Percentiles rank a stretch among this genome's conserved stretches.
Conservation (phyloP, 352 stramenopile species). For the Globisporangium acanthophoron region DNA sequence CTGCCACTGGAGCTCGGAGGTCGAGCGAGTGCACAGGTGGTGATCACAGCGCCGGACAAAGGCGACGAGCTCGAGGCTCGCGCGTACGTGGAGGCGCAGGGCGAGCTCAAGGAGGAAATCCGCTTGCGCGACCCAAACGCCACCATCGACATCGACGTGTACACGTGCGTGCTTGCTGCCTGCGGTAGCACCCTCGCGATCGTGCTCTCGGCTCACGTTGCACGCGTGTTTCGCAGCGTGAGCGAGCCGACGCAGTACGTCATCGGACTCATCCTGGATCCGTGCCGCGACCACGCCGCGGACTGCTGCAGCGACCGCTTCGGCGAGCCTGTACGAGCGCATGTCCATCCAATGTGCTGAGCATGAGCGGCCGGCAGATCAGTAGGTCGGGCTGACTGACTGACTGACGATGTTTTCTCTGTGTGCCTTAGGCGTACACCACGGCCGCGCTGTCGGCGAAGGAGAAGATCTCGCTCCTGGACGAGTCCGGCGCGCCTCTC, state of each 20-base stretch:
- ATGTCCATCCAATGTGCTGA: not conserved
- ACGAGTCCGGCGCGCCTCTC: constrained; percentile 54
- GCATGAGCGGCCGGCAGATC: not conserved
- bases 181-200: not conserved
- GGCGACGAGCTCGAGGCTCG: constrained; percentile 57
- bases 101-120: constrained; percentile 31
- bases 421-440: constrained; percentile 32
- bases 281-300: constrained; percentile 43
- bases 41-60: constrained; percentile 69
- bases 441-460: constrained; percentile 25
- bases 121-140: constrained; percentile 28
- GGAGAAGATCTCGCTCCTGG: constrained; percentile 62
- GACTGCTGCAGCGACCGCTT: constrained; percentile 82
- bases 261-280: constrained; percentile 80
- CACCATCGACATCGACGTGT: constrained; percentile 63
- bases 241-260: constrained; percentile 52
- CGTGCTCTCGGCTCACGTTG: not conserved
- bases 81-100: constrained; percentile 40
- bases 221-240: constrained; percentile 21
- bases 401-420: not conserved
- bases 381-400: too few species aligned
- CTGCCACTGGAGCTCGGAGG: not conserved
- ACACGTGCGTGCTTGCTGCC: constrained; percentile 29
- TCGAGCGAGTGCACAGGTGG: constrained; percentile 24
- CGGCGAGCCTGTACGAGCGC: constrained; percentile 45